Evolutionary conservation across 176 grass and related monocot genomes (phyloP), one percentile per base, ranked within the genome.

Genomic region (Leersia perrieri): DNA sequence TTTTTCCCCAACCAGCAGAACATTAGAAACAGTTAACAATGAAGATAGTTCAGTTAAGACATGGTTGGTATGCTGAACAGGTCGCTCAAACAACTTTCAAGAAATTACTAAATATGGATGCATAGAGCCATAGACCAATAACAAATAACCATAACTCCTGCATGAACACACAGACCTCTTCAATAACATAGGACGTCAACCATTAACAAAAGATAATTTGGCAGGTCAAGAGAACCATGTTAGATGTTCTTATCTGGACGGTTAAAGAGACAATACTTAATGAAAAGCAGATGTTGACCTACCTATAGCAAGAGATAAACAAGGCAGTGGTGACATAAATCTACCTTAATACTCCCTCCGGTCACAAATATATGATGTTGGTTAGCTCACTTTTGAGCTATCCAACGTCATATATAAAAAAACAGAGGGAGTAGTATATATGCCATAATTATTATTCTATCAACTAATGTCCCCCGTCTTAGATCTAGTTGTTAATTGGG

Each of bases 1-100:
- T 84, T 81, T 61, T 84, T 81, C 53, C 4, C 53, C 32, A 42
- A 22, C n/a, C 41, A 85, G 61, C 29, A 86, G 61, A 75, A 33
- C 31, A 68, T 39, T 62, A 82, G 16, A 27, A 38, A 32, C 39
- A 7, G 7, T 30, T 23, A 83, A 26, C 68, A 32, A 82, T 31
- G 33, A 60, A 65, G 20, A 57, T 30, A 57, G 14, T 60, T 66
- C 65, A 58, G 57, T 45, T 60, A 66, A 45, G 44, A 60, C 11
- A 58, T 36, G 1, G 26, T 29, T 36, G 1, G 26, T 29, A 41
- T 42, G 39, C 20, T 53, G 47, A 53, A 53, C 47, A 53, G 18
- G 47, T 22, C 49, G 22, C 49, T 53, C 49, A 53, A 22, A 22
- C 20, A 53, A 53, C 49, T 53, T 53, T 7, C 20, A 53, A 22